These are phyloP conservation scores for Phytophthora agathidicida DNA, from an alignment of 352 stramenopile genomes.

Conservation along the genomic window DNA sequence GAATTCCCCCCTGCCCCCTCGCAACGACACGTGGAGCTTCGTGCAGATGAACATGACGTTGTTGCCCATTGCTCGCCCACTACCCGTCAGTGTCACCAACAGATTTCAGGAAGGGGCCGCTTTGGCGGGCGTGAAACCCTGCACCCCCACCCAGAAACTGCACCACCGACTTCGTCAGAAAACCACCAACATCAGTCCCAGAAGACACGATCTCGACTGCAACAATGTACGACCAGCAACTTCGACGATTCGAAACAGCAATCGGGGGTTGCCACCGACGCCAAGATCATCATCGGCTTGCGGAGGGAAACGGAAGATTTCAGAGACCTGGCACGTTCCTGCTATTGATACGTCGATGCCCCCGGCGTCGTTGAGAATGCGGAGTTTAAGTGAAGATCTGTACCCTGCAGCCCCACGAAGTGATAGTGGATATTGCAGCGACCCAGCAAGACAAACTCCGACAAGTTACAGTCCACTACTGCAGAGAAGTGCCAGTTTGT, in stretches of 20 bases:
- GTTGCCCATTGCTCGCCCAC: slow-evolving; percentile 71
- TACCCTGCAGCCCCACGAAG: slow-evolving; percentile 18
- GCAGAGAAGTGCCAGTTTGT: slow-evolving; percentile 48
- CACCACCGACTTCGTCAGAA: slow-evolving; percentile 57
- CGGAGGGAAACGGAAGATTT: slow-evolving; percentile 33
- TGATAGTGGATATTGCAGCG: slow-evolving; percentile 45
- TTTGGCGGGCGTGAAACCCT: slow-evolving; percentile 48
- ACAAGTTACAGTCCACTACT: slow-evolving; percentile 26
- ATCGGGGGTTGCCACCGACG: slow-evolving; percentile 28
- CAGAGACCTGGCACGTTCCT: slow-evolving; percentile 33
- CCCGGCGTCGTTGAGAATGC: slow-evolving; percentile 23
- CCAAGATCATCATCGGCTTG: slow-evolving; percentile 14
- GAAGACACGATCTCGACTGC: slow-evolving; percentile 46
- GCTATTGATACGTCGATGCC: slow-evolving; percentile 30
- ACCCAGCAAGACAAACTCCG: slow-evolving; percentile 18
- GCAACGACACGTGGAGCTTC: slow-evolving; percentile 69
- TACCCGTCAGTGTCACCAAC: slow-evolving; percentile 55
- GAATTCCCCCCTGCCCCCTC: slow-evolving; percentile 1
- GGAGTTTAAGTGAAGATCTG: slow-evolving; percentile 51
- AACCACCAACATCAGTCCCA: slow-evolving; percentile 72
- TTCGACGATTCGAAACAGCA: not conserved
- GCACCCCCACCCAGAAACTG: slow-evolving; percentile 69
- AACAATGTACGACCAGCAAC: slow-evolving; percentile 21
- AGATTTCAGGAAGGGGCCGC: slow-evolving; percentile 50
- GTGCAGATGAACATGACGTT: slow-evolving; percentile 90